Evolutionary conservation across 768 basidiomycete genomes (phyloP).

Genomic region (Xerocomus potaroensis): DNA sequence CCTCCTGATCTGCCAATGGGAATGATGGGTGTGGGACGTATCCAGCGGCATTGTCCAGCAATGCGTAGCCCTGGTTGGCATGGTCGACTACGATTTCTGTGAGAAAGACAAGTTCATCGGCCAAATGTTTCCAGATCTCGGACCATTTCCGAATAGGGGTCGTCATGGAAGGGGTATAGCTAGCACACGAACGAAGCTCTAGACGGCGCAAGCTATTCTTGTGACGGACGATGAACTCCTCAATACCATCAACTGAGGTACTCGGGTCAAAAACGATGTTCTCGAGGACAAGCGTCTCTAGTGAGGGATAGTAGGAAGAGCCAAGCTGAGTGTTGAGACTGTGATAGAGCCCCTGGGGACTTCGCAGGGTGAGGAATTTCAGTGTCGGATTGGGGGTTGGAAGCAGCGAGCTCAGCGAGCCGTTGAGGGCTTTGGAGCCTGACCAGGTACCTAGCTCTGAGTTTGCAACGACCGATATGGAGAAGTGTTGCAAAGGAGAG

Average conservation of each 20-base stretch:
- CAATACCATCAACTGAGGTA: constrained; percentile 19
- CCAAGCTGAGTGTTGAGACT: constrained; percentile 21
- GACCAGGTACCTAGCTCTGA: constrained; percentile 29
- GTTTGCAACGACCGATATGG: constrained; percentile 30
- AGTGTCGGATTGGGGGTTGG: constrained; percentile 18
- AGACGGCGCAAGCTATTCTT: constrained; percentile 22
- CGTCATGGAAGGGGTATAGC: constrained; percentile 17
- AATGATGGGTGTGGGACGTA: constrained; percentile 20
- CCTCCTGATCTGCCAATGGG: constrained; percentile 9
- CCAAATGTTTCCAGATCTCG: constrained; percentile 24
- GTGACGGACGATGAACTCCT: constrained; percentile 31
- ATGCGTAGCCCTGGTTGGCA: constrained; percentile 18
- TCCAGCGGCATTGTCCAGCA: constrained; percentile 20
- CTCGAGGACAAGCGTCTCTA: constrained; percentile 26
- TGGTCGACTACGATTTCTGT: constrained; percentile 19
- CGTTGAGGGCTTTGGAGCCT: constrained; percentile 27
- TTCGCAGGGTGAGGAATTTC: constrained; percentile 22
- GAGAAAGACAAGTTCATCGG: constrained; percentile 20
- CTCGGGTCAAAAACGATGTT: constrained; percentile 28
- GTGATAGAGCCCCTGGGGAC: constrained; percentile 29
- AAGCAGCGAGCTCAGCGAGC: constrained; percentile 23
- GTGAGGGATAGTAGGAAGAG: constrained; percentile 22
- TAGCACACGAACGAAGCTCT: constrained; percentile 25
- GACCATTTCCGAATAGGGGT: constrained; percentile 24
- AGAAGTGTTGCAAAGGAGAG: constrained; percentile 28